phyloP scores from a whole-genome alignment of 2,329 filamentous ascomycete genomes.

The Whalleya microplaca region DNA sequence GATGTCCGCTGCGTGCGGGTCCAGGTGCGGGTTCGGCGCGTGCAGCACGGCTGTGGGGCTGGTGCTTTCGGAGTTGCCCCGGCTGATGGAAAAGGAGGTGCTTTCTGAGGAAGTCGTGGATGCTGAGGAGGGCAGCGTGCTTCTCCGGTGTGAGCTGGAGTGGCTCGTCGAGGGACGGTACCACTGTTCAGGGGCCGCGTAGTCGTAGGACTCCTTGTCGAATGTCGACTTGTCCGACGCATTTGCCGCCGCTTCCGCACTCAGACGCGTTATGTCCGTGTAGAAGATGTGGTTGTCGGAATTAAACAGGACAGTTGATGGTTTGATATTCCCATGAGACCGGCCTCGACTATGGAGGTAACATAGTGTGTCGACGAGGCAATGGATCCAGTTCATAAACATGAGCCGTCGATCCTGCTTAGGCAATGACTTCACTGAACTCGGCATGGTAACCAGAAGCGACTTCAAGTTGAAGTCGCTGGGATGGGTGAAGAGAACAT shows the following conservation, averaged over 20 bases:
- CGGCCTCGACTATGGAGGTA: slow-evolving; percentile 68
- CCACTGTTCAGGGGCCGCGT: slow-evolving; percentile 71
- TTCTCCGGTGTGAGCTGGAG: slow-evolving; percentile 34
- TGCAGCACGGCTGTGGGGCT: slow-evolving; percentile 42
- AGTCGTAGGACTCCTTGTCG: slow-evolving; percentile 73
- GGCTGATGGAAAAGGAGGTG: slow-evolving; percentile 43
- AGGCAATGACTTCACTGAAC: slow-evolving; percentile 63
- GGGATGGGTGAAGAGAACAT: slow-evolving; percentile 68
- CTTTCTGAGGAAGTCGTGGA: slow-evolving; percentile 41
- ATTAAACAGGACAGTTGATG: slow-evolving; percentile 71
- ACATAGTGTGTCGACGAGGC: slow-evolving; percentile 69
- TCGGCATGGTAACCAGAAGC: slow-evolving; percentile 66
- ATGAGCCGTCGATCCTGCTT: slow-evolving; percentile 63
- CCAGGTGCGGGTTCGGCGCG: slow-evolving; percentile 48
- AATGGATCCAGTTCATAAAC: slow-evolving; percentile 76
- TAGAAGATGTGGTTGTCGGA: slow-evolving; percentile 68
- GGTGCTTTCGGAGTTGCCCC: slow-evolving; percentile 35
- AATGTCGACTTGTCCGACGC: slow-evolving; percentile 52
- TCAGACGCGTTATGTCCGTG: slow-evolving; percentile 61
- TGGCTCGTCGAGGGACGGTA: slow-evolving; percentile 46
- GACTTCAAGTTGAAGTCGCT: slow-evolving; percentile 69
- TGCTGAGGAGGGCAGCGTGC: slow-evolving; percentile 33
- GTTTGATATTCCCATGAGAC: slow-evolving; percentile 70
- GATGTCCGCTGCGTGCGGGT: slow-evolving; percentile 66
- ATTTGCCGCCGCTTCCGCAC: slow-evolving; percentile 46